Percentiles rank a stretch among this genome's conserved stretches.
Evolutionary conservation across 495 filamentous ascomycete species (phyloP).

Genomic region (Penicillium bovifimosum): DNA sequence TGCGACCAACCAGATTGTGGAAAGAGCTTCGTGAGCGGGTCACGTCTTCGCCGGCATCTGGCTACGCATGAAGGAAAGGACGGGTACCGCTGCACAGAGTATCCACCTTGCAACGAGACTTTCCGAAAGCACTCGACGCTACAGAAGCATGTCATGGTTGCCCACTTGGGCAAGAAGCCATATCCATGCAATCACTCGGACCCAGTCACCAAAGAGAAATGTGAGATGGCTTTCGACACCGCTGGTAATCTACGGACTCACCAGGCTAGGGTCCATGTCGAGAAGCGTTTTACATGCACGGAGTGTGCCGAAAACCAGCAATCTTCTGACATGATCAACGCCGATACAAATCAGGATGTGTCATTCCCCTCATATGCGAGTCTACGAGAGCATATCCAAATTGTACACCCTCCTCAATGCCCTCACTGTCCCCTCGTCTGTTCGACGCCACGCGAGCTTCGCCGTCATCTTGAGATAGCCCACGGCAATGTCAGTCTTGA

Average conservation of each 20-base stretch:
- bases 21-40: slow-evolving; percentile 73
- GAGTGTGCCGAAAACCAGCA: slow-evolving; percentile 49
- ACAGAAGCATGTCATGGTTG: slow-evolving; percentile 68
- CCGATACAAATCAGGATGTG: slow-evolving; percentile 17
- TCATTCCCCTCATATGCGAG: slow-evolving; percentile 67
- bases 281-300: slow-evolving; percentile 64
- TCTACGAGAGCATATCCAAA: slow-evolving; percentile 65
- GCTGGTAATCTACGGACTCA: slow-evolving; percentile 65
- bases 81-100: slow-evolving; percentile 65
- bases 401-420: slow-evolving; percentile 69
- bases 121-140: slow-evolving; percentile 90
- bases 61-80: slow-evolving; percentile 63
- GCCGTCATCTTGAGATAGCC: slow-evolving; percentile 62
- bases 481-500: slow-evolving; percentile 58
- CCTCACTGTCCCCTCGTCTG: slow-evolving; percentile 62
- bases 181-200: slow-evolving; percentile 60
- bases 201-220: slow-evolving; percentile 51
- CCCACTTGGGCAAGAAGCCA: slow-evolving; percentile 63
- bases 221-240: slow-evolving; percentile 65
- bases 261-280: slow-evolving; percentile 60
- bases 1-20: slow-evolving; percentile 68
- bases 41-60: slow-evolving; percentile 63
- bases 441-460: slow-evolving; percentile 53
- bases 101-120: slow-evolving; percentile 65
- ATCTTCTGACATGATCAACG: slow-evolving; percentile 11